Conservation (phyloP, 1,284 basidiomycete species). For the Earliella scabrosa region DNA sequence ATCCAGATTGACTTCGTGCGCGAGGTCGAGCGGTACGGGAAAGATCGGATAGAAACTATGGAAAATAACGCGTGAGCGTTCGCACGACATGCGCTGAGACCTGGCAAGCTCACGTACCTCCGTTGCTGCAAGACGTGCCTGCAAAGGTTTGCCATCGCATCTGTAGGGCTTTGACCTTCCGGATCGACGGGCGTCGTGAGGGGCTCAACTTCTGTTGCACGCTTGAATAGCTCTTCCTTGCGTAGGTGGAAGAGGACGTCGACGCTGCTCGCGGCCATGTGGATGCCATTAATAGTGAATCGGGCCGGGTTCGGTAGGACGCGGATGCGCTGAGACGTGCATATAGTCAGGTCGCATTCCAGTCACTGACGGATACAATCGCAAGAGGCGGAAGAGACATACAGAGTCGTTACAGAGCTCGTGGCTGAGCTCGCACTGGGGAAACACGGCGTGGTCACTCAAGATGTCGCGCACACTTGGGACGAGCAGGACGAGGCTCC, state of each 20-base stretch:
- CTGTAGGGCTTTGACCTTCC: constrained; percentile 54
- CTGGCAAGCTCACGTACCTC: too few relatives aligned
- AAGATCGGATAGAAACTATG: constrained; percentile 93
- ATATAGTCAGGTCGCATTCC: too few relatives aligned
- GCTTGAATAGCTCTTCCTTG: constrained; percentile 82
- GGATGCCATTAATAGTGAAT: constrained; percentile 85
- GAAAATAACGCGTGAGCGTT: too few relatives aligned
- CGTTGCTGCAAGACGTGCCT: constrained; percentile 87
- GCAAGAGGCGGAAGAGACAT: constrained; percentile 24
- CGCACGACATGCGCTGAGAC: too few relatives aligned
- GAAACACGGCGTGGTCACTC: constrained; percentile 83
- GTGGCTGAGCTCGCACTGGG: constrained; percentile 75
- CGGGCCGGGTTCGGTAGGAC: constrained; percentile 87
- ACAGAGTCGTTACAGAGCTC: constrained; percentile 51
- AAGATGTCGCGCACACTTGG: constrained; percentile 86
- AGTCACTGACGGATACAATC: not conserved
- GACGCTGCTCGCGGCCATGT: constrained; percentile 80
- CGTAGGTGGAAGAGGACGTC: constrained; percentile 91
- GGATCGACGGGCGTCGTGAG: constrained; percentile 36
- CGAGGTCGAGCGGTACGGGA: constrained; percentile 77
- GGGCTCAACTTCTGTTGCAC: constrained; percentile 68
- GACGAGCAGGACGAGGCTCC: constrained; percentile 75
- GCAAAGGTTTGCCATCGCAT: constrained; percentile 80
- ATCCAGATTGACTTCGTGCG: constrained; percentile 86
- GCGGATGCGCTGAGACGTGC: constrained; percentile 62